Evolutionary conservation across 768 basidiomycete species (phyloP).

Genomic region (Suillus tomentosus): DNA sequence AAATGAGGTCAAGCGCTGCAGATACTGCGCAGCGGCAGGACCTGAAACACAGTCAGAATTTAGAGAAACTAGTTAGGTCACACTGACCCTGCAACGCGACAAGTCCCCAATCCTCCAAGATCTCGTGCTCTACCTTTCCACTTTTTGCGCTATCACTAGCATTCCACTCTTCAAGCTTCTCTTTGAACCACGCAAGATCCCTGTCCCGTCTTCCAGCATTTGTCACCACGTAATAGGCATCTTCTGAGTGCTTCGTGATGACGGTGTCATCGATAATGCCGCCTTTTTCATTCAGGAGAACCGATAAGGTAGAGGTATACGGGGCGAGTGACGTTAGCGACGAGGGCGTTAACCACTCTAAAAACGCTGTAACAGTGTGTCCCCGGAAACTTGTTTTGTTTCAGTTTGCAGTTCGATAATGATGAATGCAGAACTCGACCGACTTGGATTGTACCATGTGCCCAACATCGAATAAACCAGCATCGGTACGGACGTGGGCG

Average conservation of each 20-base stretch:
- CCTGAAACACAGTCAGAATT: conserved; percentile 43
- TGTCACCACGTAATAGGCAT: conserved; percentile 93
- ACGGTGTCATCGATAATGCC: conserved; percentile 97
- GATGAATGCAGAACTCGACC: conserved; percentile 20
- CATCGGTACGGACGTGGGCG: conserved; percentile 78
- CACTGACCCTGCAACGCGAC: conserved; percentile 83
- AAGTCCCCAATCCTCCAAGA: conserved; percentile 84
- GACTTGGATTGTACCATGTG: conserved; percentile 97
- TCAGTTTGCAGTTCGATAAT: background rate
- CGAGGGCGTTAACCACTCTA: conserved; percentile 89
- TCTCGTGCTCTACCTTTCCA: conserved; percentile 76
- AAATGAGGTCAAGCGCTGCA: conserved; percentile 75
- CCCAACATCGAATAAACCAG: conserved; percentile 94
- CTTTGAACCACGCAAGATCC: conserved; percentile 77
- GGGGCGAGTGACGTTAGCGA: conserved; percentile 67
- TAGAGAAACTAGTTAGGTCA: background rate
- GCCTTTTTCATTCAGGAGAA: conserved; percentile 84
- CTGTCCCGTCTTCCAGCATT: conserved; percentile 87
- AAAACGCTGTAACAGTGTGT: conserved; percentile 72
- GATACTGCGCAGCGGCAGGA: conserved; percentile 76
- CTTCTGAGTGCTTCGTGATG: conserved; percentile 79
- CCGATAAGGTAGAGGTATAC: conserved; percentile 83
- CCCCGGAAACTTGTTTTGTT: conserved; percentile 70
- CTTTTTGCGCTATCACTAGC: conserved; percentile 44
- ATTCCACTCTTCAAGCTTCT: conserved; percentile 81